Conservation (phyloP, 2,329 filamentous ascomycete species). For the Diaporthe capsici region DNA sequence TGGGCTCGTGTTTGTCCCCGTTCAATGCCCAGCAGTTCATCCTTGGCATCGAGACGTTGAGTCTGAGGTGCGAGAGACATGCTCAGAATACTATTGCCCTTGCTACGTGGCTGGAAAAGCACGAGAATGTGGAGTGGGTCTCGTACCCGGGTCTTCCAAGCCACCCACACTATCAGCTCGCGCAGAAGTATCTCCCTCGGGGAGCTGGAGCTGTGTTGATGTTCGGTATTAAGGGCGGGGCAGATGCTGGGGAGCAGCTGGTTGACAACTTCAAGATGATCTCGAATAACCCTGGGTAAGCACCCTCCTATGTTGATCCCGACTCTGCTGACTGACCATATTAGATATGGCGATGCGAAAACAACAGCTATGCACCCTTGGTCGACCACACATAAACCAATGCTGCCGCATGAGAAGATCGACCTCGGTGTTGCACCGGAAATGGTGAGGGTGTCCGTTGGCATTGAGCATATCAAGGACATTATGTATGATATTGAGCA, state of each 20-base stretch:
- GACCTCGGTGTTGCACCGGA: conserved; percentile 68
- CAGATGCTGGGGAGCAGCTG: conserved; percentile 13
- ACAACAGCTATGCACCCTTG: conserved; percentile 78
- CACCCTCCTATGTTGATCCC: conserved; percentile 58
- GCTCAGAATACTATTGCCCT: conserved; percentile 73
- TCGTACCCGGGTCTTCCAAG: conserved; percentile 75
- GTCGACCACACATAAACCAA: conserved; percentile 72
- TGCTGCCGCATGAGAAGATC: not conserved
- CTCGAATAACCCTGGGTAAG: conserved; percentile 77
- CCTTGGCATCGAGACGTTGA: conserved; percentile 76
- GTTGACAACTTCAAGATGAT: conserved; percentile 78
- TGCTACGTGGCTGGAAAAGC: conserved; percentile 75
- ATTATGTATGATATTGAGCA: conserved; percentile 38
- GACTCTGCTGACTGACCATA: not conserved
- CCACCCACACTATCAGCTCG: conserved; percentile 72
- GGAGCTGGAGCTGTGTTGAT: conserved; percentile 52
- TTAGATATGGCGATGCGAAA: conserved; percentile 45
- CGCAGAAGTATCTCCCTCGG: conserved; percentile 75
- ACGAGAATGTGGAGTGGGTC: conserved; percentile 77
- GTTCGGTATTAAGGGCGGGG: conserved; percentile 68
- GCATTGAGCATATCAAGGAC: conserved; percentile 39
- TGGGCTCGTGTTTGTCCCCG: conserved; percentile 74
- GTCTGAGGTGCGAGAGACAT: conserved; percentile 74
- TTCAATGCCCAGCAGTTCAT: conserved; percentile 79
- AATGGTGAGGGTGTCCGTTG: conserved; percentile 65